Conservation (phyloP, 2,329 filamentous ascomycete species). For the Tympanopsis confertula region DNA sequence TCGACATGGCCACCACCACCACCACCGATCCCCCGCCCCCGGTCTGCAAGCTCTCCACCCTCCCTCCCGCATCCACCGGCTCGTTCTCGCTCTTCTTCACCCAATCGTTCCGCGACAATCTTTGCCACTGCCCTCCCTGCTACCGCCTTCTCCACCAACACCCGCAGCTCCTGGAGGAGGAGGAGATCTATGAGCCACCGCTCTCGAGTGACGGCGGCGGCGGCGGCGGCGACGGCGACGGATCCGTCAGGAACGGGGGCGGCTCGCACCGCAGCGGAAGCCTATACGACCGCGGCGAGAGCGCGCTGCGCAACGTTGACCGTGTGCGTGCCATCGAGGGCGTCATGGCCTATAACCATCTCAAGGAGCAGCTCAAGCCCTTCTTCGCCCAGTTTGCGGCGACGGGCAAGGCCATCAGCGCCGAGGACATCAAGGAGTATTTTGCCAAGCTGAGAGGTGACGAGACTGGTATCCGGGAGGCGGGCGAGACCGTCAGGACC, state of each 20-base stretch:
- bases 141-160: constrained; percentile 62
- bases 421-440: constrained; percentile 91
- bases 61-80: constrained; percentile 42
- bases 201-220: constrained; percentile 52
- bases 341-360: constrained; percentile 94
- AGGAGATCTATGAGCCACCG: constrained; percentile 87
- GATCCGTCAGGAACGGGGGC: constrained; percentile 35
- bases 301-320: constrained; percentile 81
- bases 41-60: constrained; percentile 47
- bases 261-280: constrained; percentile 65
- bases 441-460: constrained; percentile 92
- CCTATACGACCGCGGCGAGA: constrained; percentile 83
- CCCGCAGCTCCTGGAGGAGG: constrained; percentile 79
- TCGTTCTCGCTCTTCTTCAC: constrained; percentile 75
- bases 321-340: constrained; percentile 89
- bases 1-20: not conserved
- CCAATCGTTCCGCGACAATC: constrained; percentile 63
- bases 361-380: constrained; percentile 89
- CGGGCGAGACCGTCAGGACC: constrained; percentile 36
- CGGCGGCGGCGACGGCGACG: not conserved
- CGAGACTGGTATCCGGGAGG: constrained; percentile 58
- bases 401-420: constrained; percentile 74
- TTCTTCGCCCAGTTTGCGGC: constrained; percentile 93
- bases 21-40: constrained; percentile 1
- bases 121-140: constrained; percentile 77